Conservation (phyloP, 129 eudicot species). For the Apium graveolens region DNA sequence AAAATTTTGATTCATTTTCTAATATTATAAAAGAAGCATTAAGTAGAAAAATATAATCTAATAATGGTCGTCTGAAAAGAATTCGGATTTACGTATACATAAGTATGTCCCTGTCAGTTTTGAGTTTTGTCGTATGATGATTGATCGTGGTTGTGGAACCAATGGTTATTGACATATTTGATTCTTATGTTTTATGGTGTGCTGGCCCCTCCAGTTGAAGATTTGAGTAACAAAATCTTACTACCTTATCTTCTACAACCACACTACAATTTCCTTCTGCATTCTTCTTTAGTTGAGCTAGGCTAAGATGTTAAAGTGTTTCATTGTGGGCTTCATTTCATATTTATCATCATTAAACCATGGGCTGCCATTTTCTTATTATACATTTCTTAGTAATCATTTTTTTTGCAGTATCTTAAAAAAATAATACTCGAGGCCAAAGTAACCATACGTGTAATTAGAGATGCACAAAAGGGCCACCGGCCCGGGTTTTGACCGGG, state of each 20-base stretch:
- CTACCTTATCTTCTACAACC: not conserved
- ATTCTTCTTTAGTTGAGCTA: not conserved
- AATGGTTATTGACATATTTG: not conserved
- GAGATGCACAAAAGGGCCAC: too few species aligned
- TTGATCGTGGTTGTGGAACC: not conserved
- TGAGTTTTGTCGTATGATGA: not conserved
- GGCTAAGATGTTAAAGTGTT: not conserved
- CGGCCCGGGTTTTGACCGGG: too few species aligned
- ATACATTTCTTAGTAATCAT: not conserved
- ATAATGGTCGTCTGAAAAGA: too few species aligned
- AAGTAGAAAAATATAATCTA: too few species aligned
- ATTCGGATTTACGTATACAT: too few species aligned
- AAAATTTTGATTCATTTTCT: too few species aligned
- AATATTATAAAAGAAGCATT: too few species aligned
- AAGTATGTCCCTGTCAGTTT: not conserved
- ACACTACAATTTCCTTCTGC: not conserved
- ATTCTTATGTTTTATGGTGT: not conserved
- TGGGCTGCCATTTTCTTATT: slow-evolving; percentile 1
- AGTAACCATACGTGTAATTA: too few species aligned
- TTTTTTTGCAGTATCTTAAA: too few species aligned
- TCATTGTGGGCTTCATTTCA: not conserved
- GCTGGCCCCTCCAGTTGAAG: not conserved
- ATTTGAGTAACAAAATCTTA: not conserved
- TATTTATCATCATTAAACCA: not conserved
- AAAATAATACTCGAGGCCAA: too few species aligned